Evolutionary conservation across 2,329 filamentous ascomycete genomes (phyloP).

Genomic region (Xylaria polymorpha): DNA sequence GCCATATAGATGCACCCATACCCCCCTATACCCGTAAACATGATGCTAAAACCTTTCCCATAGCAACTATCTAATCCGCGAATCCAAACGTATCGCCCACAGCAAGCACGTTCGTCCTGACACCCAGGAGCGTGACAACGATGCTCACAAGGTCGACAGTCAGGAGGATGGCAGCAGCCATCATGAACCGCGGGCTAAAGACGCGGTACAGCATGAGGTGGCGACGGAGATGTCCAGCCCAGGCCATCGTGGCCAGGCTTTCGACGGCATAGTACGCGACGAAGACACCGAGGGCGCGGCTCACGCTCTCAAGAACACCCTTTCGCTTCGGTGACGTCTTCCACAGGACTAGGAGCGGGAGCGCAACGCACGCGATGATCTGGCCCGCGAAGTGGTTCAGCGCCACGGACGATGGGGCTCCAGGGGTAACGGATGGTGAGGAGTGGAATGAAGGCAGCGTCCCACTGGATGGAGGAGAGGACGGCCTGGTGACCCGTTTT

Average conservation of each 20-base stretch:
- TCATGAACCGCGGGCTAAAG: conserved; percentile 91
- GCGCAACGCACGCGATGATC: conserved; percentile 81
- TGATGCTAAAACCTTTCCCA: not conserved
- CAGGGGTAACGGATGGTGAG: conserved; percentile 87
- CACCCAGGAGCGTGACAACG: conserved; percentile 76
- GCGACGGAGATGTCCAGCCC: conserved; percentile 86
- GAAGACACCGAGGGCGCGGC: conserved; percentile 78
- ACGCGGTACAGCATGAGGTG: conserved; percentile 98
- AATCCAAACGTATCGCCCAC: conserved; percentile 92
- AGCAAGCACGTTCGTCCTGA: conserved; percentile 80
- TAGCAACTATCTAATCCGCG: conserved; percentile 59
- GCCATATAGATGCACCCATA: not conserved
- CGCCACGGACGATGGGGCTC: conserved; percentile 80
- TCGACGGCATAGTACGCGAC: conserved; percentile 85
- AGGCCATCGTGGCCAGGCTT: conserved; percentile 86
- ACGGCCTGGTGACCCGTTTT: conserved; percentile 96
- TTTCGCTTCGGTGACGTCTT: conserved; percentile 82
- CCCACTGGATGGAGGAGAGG: conserved; percentile 92
- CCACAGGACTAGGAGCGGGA: conserved; percentile 88
- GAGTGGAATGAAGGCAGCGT: conserved; percentile 90
- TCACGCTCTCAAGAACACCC: conserved; percentile 75
- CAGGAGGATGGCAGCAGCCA: conserved; percentile 76
- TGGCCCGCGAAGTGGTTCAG: conserved; percentile 92
- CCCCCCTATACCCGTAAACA: not conserved
- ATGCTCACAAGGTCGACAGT: conserved; percentile 82